phyloP scores from a whole-genome alignment of 257 asterid species.

The Primulina tabacum region DNA sequence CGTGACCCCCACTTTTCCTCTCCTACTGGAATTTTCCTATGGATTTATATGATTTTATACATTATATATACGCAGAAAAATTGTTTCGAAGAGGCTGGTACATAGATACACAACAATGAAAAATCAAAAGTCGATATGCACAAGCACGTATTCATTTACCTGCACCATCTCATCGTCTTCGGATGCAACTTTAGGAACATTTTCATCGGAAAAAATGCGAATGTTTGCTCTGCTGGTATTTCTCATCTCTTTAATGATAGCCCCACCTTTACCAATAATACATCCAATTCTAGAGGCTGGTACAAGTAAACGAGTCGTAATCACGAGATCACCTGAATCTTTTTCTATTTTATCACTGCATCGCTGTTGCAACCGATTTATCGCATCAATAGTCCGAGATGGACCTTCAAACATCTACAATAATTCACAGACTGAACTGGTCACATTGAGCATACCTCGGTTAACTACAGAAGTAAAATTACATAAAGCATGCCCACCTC shows the following conservation, averaged over 20 bases:
- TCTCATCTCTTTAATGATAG: constrained; percentile 76
- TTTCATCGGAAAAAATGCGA: constrained; percentile 67
- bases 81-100: neutral
- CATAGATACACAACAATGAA: neutral
- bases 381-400: constrained; percentile 75
- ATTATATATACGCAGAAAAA: neutral
- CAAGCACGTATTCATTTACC: constrained; percentile 42
- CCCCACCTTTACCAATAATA: constrained; percentile 88
- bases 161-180: constrained; percentile 86
- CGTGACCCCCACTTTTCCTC: neutral
- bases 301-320: constrained; percentile 74
- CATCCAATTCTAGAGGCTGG: constrained; percentile 76
- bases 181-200: constrained; percentile 76
- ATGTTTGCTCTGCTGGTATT: constrained; percentile 68
- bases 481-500: constrained; percentile 50
- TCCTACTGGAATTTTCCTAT: neutral
- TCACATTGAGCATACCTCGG: neutral
- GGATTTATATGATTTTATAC: neutral
- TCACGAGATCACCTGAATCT: constrained; percentile 50
- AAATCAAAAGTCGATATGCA: constrained; percentile 2
- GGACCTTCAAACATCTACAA: constrained; percentile 67
- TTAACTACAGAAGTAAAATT: constrained; percentile 11
- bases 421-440: constrained; percentile 16
- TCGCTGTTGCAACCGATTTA: constrained; percentile 73
- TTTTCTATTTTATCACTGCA: constrained; percentile 70